These are phyloP conservation scores for Lablab purpureus DNA, from an alignment of 306 rosid species.

Conservation along the genomic window DNA sequence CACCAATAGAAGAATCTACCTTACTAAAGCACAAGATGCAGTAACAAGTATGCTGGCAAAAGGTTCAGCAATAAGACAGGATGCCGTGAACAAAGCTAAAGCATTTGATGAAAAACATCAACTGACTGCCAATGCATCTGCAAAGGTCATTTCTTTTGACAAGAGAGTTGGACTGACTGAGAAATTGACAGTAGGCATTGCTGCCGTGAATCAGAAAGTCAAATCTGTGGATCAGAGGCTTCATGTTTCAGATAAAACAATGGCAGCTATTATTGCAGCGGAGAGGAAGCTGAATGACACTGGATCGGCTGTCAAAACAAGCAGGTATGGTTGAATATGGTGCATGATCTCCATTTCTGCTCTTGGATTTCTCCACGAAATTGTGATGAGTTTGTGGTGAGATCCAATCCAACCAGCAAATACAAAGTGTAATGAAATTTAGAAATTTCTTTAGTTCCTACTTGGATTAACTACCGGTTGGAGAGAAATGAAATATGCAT, in stretches of 20 bases:
- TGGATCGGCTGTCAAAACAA: constrained; percentile 94
- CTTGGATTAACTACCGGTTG: background rate
- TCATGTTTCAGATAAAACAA: constrained; percentile 91
- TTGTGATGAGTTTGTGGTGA: background rate
- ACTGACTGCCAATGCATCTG: constrained; percentile 86
- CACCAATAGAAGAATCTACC: constrained; percentile 70
- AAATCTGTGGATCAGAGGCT: constrained; percentile 86
- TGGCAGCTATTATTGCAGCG: constrained; percentile 91
- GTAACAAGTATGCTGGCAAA: constrained; percentile 78
- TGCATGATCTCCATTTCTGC: constrained; percentile 26
- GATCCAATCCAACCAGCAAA: constrained; percentile 22
- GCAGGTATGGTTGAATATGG: constrained; percentile 67
- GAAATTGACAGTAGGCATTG: constrained; percentile 81
- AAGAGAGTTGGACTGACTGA: constrained; percentile 83
- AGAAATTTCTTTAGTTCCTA: constrained; percentile 17
- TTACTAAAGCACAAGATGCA: constrained; percentile 79
- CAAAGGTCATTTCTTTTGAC: constrained; percentile 82
- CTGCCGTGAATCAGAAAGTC: constrained; percentile 90
- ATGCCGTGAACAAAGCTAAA: constrained; percentile 90
- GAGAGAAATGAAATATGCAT: constrained; percentile 14
- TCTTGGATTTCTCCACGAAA: background rate
- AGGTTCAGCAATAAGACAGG: constrained; percentile 89
- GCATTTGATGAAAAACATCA: constrained; percentile 96
- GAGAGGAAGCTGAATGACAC: constrained; percentile 89
- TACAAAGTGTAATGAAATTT: background rate